Conservation (phyloP, 768 basidiomycete genomes). For the Mycena amicta region DNA sequence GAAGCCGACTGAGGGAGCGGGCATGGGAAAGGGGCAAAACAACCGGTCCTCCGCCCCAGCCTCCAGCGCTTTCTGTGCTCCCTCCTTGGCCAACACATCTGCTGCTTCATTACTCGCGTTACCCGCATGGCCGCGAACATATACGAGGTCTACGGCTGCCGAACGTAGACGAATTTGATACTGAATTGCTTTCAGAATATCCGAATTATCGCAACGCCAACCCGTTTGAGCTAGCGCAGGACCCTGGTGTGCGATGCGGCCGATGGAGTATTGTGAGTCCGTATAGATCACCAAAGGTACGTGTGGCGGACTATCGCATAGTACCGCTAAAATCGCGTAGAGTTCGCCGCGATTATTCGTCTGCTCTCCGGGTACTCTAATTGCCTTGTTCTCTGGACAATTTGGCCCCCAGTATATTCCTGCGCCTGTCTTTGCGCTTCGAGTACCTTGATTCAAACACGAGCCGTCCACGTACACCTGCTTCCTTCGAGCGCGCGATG, state of each 20-base stretch:
- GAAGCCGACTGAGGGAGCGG: background rate
- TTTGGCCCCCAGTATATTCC: background rate
- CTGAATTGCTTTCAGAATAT: background rate
- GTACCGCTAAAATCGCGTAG: background rate
- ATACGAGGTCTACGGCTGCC: background rate
- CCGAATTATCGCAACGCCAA: background rate
- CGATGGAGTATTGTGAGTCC: background rate
- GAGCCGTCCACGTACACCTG: slow-evolving; percentile 1
- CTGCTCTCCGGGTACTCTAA: background rate
- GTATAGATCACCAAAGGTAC: background rate
- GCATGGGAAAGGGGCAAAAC: background rate
- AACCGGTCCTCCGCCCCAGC: background rate
- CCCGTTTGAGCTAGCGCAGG: background rate
- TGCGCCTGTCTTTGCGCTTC: background rate
- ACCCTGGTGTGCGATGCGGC: background rate
- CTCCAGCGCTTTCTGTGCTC: background rate
- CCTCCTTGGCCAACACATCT: background rate
- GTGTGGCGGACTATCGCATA: background rate
- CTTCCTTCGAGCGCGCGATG: background rate
- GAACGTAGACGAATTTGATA: background rate
- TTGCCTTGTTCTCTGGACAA: background rate
- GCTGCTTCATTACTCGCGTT: background rate
- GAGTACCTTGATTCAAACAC: background rate
- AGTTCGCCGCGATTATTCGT: slow-evolving; percentile 1
- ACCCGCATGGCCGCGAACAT: background rate